These are phyloP conservation scores for Inonotus hispidus DNA, from an alignment of 1,284 basidiomycete species.

Conservation along the genomic window DNA sequence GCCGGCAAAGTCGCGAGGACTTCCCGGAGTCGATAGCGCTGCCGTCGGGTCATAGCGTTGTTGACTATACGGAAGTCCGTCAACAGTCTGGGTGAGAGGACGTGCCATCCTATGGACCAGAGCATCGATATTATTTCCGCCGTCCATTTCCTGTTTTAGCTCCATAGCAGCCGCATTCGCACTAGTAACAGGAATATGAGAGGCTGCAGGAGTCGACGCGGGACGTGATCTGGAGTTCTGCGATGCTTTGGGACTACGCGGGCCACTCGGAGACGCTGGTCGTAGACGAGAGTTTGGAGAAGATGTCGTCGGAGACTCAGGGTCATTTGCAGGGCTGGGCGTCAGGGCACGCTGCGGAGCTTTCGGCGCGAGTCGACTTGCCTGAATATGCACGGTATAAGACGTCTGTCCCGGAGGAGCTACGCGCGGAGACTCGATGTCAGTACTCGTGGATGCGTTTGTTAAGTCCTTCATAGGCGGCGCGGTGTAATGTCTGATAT, in stretches of 20 bases:
- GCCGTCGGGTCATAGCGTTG: conserved; percentile 8
- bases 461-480: conserved; percentile 30
- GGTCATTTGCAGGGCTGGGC: neutral
- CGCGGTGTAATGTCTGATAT: conserved; percentile 42
- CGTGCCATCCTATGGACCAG: neutral
- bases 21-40: neutral
- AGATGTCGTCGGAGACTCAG: conserved; percentile 3
- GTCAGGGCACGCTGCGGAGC: conserved; percentile 3
- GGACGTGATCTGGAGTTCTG: conserved; percentile 11
- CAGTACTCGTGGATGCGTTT: neutral
- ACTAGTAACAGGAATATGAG: neutral
- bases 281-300: conserved; percentile 6
- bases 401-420: neutral
- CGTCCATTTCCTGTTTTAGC: neutral
- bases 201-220: conserved; percentile 7
- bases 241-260: conserved; percentile 12
- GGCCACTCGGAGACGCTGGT: conserved; percentile 16
- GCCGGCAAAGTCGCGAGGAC: neutral
- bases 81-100: conserved; percentile 12
- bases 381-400: neutral
- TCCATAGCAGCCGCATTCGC: neutral
- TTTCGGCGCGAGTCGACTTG: conserved; percentile 7
- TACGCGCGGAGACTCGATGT: neutral
- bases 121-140: neutral
- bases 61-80: conserved; percentile 15